Conservation (phyloP, 2,329 filamentous ascomycete genomes). For the Cladophialophora exuberans region DNA sequence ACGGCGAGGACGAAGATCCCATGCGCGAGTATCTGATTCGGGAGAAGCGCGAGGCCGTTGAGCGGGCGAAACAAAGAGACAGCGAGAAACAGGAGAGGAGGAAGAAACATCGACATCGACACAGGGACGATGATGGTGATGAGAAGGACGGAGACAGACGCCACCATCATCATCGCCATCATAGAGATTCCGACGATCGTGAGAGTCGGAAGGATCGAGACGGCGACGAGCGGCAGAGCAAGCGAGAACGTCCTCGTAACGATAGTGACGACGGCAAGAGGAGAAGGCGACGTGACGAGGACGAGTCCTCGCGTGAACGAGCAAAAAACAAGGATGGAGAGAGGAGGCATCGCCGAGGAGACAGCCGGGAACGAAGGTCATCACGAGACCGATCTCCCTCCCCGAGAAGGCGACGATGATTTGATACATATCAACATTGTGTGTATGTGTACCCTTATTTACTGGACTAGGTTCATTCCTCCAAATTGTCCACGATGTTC, state of each 20-base stretch:
- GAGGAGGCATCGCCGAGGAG: too few relatives aligned
- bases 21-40: constrained; percentile 92
- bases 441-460: too few relatives aligned
- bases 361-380: too few relatives aligned
- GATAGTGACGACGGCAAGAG: constrained; percentile 6
- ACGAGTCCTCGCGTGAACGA: not conserved
- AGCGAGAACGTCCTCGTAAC: too few relatives aligned
- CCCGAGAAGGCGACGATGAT: too few relatives aligned
- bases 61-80: constrained; percentile 65
- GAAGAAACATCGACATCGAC: constrained; percentile 49
- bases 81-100: constrained; percentile 52
- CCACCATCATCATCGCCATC: constrained; percentile 9
- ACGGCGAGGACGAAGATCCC: constrained; percentile 93
- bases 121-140: constrained; percentile 16
- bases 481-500: too few relatives aligned
- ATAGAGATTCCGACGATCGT: not conserved
- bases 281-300: not conserved
- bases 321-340: not conserved
- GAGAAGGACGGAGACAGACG: constrained; percentile 7
- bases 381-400: too few relatives aligned
- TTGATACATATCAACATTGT: too few relatives aligned
- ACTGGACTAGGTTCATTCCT: too few relatives aligned
- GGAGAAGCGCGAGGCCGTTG: constrained; percentile 88
- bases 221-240: not conserved
- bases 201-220: not conserved